phyloP scores from a whole-genome alignment of 176 grass and related monocot species.

The Echinochloa phyllopogon region DNA sequence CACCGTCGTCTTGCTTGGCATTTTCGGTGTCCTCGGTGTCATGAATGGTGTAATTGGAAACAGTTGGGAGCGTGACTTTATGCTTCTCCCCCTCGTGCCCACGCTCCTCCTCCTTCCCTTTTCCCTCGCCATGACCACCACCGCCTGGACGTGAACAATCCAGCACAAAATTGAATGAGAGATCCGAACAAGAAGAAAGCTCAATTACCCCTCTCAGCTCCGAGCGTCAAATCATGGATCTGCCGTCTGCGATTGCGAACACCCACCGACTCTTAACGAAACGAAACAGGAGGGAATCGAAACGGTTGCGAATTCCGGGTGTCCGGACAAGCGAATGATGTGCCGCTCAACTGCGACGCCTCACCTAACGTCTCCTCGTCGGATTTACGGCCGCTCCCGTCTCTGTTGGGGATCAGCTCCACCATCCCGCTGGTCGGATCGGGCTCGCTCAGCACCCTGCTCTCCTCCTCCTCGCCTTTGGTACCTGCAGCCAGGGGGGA shows the following conservation, averaged over 20 bases:
- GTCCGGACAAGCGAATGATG: conserved; percentile 4
- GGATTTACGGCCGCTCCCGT: conserved; percentile 17
- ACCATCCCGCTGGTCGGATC: conserved; percentile 57
- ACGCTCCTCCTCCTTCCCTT: neutral
- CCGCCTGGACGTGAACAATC: conserved; percentile 38
- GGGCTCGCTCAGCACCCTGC: conserved; percentile 50
- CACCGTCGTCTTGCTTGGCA: conserved; percentile 49
- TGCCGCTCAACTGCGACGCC: conserved; percentile 39
- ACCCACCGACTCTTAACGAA: conserved; percentile 5
- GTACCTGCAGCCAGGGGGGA: conserved; percentile 16
- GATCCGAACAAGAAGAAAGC: neutral
- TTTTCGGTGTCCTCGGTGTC: conserved; percentile 52
- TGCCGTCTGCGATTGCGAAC: neutral
- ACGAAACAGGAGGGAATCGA: neutral
- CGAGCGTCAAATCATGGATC: conserved; percentile 30
- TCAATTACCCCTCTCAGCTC: neutral
- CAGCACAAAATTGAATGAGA: neutral
- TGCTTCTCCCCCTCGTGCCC: conserved; percentile 44
- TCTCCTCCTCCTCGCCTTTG: conserved; percentile 44
- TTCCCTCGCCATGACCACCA: neutral
- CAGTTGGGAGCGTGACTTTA: conserved; percentile 81
- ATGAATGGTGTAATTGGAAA: conserved; percentile 91
- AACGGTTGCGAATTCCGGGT: neutral
- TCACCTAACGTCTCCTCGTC: conserved; percentile 32
- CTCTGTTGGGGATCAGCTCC: conserved; percentile 28